Conservation (phyloP, 306 rosid species). For the Ceratonia siliqua region DNA sequence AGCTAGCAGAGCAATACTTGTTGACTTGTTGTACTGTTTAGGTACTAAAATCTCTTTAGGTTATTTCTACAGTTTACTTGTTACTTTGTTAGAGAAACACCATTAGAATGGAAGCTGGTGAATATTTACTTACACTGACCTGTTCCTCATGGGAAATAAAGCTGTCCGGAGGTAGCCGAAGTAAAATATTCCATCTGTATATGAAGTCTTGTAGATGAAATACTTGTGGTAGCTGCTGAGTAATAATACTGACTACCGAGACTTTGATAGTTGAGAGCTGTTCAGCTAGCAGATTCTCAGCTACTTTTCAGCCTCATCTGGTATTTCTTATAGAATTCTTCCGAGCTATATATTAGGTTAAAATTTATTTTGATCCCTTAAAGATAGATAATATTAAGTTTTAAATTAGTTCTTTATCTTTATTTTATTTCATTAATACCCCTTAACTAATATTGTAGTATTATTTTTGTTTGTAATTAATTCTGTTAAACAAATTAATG, state of each 20-base stretch:
- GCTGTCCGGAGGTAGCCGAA: conserved; percentile 17
- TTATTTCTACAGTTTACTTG: background rate
- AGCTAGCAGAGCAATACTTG: conserved; percentile 3
- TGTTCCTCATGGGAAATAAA: background rate
- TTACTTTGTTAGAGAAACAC: background rate
- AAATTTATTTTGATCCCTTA: too few species aligned
- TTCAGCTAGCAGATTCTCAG: background rate
- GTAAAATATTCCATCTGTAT: conserved; percentile 7
- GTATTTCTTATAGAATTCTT: background rate
- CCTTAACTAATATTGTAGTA: too few species aligned
- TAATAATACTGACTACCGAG: too few species aligned
- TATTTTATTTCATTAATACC: too few species aligned
- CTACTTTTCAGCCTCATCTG: background rate
- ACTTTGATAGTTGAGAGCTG: too few species aligned
- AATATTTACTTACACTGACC: background rate
- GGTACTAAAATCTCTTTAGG: too few species aligned
- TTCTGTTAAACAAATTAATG: too few species aligned
- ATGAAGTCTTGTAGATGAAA: background rate
- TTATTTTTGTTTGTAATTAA: too few species aligned
- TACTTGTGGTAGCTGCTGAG: too few species aligned
- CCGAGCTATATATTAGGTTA: too few species aligned
- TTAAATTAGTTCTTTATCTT: too few species aligned
- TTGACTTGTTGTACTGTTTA: background rate
- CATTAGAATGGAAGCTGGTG: background rate
- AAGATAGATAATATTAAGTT: too few species aligned